phyloP scores from a whole-genome alignment of 176 grass and related monocot species.

The Eleusine indica region DNA sequence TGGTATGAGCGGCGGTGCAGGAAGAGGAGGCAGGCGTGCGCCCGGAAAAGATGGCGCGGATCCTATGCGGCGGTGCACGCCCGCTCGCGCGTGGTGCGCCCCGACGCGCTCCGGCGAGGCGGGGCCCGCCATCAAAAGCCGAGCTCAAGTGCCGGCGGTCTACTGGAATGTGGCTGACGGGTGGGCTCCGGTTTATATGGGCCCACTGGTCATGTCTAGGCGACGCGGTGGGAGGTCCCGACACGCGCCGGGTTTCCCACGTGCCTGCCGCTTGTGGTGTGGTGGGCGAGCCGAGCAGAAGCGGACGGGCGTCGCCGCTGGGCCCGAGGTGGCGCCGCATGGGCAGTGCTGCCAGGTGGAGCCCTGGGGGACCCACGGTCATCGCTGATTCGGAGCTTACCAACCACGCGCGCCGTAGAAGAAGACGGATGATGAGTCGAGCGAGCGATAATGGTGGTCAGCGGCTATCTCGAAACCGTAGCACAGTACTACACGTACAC shows the following conservation, averaged over 20 bases:
- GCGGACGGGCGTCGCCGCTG: not conserved
- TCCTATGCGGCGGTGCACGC: not conserved
- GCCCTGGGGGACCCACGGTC: not conserved
- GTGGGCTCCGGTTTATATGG: not conserved
- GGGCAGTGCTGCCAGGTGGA: not conserved
- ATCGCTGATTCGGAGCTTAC: not conserved
- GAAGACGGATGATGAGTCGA: not conserved
- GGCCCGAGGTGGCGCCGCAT: slow-evolving; percentile 13
- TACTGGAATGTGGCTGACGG: not conserved
- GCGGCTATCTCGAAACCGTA: too few relatives aligned
- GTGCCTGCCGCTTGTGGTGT: slow-evolving; percentile 28
- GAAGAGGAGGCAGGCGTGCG: not conserved
- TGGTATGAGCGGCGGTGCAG: not conserved
- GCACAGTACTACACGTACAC: too few relatives aligned
- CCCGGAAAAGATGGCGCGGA: not conserved
- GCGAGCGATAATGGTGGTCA: not conserved
- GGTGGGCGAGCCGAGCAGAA: not conserved
- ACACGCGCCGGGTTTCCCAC: not conserved
- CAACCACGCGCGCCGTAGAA: not conserved
- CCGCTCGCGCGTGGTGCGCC: not conserved
- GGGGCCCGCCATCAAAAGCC: not conserved
- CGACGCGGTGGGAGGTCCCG: not conserved
- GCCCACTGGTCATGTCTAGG: not conserved
- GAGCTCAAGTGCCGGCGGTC: not conserved
- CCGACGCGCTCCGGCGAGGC: not conserved